Evolutionary conservation across 768 basidiomycete genomes (phyloP).

Genomic region (Grammothele lineata): DNA sequence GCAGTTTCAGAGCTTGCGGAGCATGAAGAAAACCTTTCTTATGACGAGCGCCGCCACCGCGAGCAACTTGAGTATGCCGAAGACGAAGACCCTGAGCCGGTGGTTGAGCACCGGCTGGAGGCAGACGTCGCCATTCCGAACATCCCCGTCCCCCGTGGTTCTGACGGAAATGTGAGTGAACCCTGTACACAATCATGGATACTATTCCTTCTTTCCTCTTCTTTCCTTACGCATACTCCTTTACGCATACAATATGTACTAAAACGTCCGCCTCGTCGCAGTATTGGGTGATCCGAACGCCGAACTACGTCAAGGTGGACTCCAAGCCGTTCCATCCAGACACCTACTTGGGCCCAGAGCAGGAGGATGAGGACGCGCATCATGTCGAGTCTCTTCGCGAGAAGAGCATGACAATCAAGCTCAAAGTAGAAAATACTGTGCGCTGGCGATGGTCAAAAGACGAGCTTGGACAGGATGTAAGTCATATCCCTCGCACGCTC

Average conservation of each 20-base stretch:
- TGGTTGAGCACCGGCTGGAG: slow-evolving; percentile 52
- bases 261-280: slow-evolving; percentile 25
- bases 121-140: slow-evolving; percentile 83
- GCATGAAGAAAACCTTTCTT: slow-evolving; percentile 60
- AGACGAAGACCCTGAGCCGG: slow-evolving; percentile 63
- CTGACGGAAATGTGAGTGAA: slow-evolving; percentile 71
- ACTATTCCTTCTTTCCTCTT: not conserved
- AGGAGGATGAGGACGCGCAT: slow-evolving; percentile 61
- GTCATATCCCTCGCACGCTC: slow-evolving; percentile 27
- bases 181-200: not conserved
- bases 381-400: slow-evolving; percentile 61
- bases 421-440: slow-evolving; percentile 90
- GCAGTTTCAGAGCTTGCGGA: slow-evolving; percentile 28
- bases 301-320: slow-evolving; percentile 90
- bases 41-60: slow-evolving; percentile 51
- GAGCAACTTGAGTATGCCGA: slow-evolving; percentile 71
- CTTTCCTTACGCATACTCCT: not conserved
- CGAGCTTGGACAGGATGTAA: slow-evolving; percentile 67
- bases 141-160: slow-evolving; percentile 72
- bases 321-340: slow-evolving; percentile 87
- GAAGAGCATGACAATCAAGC: slow-evolving; percentile 79
- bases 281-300: slow-evolving; percentile 92
- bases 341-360: slow-evolving; percentile 79
- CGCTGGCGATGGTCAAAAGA: slow-evolving; percentile 94
- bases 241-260: slow-evolving; percentile 9